These are phyloP conservation scores for Nothophytophthora sp. DNA, from an alignment of 352 stramenopile species.

Conservation along the genomic window DNA sequence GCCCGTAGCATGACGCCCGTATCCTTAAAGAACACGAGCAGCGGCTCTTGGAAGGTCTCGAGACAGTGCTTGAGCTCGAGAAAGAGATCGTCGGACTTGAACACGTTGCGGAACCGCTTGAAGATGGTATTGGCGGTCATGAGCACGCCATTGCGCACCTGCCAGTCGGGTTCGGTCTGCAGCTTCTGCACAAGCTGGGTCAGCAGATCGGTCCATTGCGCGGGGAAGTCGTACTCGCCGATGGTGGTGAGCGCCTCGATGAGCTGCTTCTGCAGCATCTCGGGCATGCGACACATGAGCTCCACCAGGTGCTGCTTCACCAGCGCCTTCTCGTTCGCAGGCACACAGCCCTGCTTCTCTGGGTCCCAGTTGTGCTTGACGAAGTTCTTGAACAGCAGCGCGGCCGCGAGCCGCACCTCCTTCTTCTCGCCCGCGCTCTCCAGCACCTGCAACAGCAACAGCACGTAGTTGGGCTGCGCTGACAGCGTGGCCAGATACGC, in stretches of 20 bases:
- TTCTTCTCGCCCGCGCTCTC: slow-evolving; percentile 59
- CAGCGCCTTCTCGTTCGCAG: slow-evolving; percentile 84
- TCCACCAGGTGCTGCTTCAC: slow-evolving; percentile 99
- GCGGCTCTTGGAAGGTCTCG: slow-evolving; percentile 87
- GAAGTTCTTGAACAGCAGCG: slow-evolving; percentile 98
- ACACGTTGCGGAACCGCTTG: slow-evolving; percentile 96
- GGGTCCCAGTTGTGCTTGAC: slow-evolving; percentile 98
- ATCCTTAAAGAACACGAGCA: slow-evolving; percentile 80
- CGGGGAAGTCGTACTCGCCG: slow-evolving; percentile 96
- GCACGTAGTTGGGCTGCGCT: slow-evolving; percentile 66
- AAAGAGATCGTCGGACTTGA: slow-evolving; percentile 96
- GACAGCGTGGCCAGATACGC: slow-evolving; percentile 63
- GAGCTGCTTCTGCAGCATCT: slow-evolving; percentile 94
- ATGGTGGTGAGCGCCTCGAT: slow-evolving; percentile 97
- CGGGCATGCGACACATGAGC: slow-evolving; percentile 97
- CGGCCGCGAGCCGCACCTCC: slow-evolving; percentile 71
- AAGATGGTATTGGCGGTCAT: slow-evolving; percentile 99
- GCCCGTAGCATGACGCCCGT: slow-evolving; percentile 54
- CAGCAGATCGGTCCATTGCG: slow-evolving; percentile 96
- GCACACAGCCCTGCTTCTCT: slow-evolving; percentile 77
- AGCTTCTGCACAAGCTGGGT: slow-evolving; percentile 95
- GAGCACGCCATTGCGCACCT: slow-evolving; percentile 95
- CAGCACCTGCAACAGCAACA: slow-evolving; percentile 74
- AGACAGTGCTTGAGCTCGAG: slow-evolving; percentile 96
- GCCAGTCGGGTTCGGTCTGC: slow-evolving; percentile 84